Conservation (phyloP, 2,329 filamentous ascomycete species). For the Alternaria conjuncta region DNA sequence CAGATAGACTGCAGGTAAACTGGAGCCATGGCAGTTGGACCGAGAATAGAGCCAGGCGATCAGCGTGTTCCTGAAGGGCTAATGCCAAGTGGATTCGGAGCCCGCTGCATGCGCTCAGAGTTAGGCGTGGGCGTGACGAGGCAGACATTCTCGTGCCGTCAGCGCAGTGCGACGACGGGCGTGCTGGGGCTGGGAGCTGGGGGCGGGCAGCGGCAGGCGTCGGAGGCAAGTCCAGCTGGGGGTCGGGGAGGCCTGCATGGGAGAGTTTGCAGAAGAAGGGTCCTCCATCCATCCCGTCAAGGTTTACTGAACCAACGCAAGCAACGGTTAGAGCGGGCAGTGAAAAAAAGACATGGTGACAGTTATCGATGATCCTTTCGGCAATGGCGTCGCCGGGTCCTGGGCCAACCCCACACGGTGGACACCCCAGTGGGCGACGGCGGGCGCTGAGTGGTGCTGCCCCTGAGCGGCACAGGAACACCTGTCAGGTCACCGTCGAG, state of each 20-base stretch:
- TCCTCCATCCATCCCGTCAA: background rate
- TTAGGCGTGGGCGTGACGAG: background rate
- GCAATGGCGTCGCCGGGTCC: slow-evolving; percentile 15
- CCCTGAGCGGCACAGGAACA: slow-evolving; percentile 19
- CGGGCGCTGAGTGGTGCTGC: slow-evolving; percentile 14
- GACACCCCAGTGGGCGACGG: background rate
- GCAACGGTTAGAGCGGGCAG: slow-evolving; percentile 14
- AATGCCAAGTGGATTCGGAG: slow-evolving; percentile 1
- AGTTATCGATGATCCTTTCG: slow-evolving; percentile 4
- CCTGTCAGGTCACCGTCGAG: slow-evolving; percentile 5
- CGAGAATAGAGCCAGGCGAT: slow-evolving; percentile 13
- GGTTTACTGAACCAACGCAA: background rate
- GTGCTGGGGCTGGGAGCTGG: background rate
- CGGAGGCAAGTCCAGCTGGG: background rate
- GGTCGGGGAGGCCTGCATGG: background rate
- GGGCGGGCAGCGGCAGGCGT: background rate
- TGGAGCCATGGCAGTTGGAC: background rate
- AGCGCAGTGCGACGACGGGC: slow-evolving; percentile 1
- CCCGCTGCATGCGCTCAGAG: background rate
- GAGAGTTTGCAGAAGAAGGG: slow-evolving; percentile 1
- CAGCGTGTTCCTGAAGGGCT: slow-evolving; percentile 7
- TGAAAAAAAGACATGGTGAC: slow-evolving; percentile 7
- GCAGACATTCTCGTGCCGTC: background rate
- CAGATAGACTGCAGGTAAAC: background rate
- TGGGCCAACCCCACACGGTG: slow-evolving; percentile 11